Evolutionary conservation across 2,329 filamentous ascomycete species (phyloP).

Genomic region (Fusarium paranaense): DNA sequence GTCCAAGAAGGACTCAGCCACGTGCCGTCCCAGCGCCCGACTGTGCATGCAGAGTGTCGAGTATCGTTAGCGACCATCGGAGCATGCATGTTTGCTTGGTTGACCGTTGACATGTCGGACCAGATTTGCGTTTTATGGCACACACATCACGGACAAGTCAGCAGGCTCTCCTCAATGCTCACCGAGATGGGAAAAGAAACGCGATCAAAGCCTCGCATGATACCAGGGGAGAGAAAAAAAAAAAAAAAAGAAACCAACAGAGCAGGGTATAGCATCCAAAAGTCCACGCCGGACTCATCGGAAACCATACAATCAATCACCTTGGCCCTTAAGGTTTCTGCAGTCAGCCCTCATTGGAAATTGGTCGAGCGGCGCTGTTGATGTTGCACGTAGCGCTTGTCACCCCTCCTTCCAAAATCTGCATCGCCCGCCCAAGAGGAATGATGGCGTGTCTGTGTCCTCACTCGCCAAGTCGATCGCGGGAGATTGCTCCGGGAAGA

Average conservation of each 20-base stretch:
- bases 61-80: neutral
- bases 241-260: neutral
- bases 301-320: neutral
- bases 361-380: neutral
- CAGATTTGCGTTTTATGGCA: neutral
- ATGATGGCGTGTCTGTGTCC: constrained; percentile 26
- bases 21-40: neutral
- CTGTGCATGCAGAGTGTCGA: neutral
- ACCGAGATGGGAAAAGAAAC: neutral
- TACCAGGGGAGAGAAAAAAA: neutral
- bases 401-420: constrained; percentile 3
- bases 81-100: neutral
- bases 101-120: constrained; percentile 5
- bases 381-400: neutral
- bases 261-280: neutral
- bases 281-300: neutral
- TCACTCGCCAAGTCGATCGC: constrained; percentile 1
- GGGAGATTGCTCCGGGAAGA: constrained; percentile 11
- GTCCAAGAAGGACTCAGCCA: neutral
- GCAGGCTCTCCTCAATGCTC: neutral
- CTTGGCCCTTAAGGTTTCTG: constrained; percentile 1
- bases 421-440: constrained; percentile 20
- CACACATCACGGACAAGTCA: neutral
- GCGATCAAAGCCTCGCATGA: neutral
- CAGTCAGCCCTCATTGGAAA: neutral